Conservation (phyloP, 371 early-diverging fungal genomes). For the Gilbertella persicaria region DNA sequence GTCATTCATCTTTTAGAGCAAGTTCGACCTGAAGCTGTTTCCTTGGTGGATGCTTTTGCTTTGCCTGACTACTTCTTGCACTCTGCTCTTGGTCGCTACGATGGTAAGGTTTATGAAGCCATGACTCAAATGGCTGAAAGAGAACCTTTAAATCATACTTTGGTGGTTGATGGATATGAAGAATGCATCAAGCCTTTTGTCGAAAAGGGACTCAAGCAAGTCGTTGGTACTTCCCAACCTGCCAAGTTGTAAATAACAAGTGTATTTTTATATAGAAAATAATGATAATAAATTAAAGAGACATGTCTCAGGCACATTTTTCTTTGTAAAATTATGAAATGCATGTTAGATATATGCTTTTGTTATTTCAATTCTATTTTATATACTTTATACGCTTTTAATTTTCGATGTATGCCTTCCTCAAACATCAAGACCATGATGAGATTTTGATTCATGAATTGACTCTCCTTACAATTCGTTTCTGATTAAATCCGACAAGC, state of each 20-base stretch:
- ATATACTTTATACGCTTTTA: no score
- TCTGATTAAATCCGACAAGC: no score
- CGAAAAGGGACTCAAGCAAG: constrained; percentile 20
- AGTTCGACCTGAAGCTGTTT: constrained; percentile 71
- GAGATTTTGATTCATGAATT: no score
- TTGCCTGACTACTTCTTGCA: constrained; percentile 76
- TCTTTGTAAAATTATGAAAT: neutral
- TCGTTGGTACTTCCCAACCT: constrained; percentile 4
- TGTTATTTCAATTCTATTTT: no score
- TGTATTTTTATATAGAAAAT: neutral
- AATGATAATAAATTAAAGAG: neutral
- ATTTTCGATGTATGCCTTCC: no score
- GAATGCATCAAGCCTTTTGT: constrained; percentile 57
- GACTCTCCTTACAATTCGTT: no score
- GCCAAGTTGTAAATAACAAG: constrained; percentile 22
- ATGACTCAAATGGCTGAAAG: constrained; percentile 68
- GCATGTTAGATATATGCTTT: no score
- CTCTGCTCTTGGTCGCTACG: constrained; percentile 74
- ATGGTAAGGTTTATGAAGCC: constrained; percentile 77
- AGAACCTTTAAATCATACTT: constrained; percentile 68
- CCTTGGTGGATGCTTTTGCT: constrained; percentile 78
- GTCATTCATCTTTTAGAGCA: constrained; percentile 55
- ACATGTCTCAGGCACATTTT: neutral
- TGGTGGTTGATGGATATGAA: constrained; percentile 60
- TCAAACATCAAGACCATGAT: no score